Evolutionary conservation across 1,284 basidiomycete genomes (phyloP), one percentile per base, ranked within the genome.

Genomic region (Fomitopsis betulina): DNA sequence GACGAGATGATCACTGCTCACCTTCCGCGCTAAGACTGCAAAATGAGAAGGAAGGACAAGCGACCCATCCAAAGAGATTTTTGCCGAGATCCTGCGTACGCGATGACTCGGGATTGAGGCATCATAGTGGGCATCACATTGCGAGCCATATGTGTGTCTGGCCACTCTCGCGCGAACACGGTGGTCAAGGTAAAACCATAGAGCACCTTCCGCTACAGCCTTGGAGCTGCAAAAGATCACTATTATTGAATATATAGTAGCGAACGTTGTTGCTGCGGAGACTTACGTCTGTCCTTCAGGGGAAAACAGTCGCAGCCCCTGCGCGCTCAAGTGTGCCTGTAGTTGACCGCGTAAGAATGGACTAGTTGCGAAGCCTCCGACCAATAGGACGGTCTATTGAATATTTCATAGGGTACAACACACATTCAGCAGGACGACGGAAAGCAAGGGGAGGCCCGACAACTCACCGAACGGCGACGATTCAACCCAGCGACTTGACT

Each of bases 321-420:
- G 25, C 4, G 23, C 17, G 25, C 17, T 5, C 25, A 27, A 3
- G 9, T 47, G 45, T 17, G 25, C 25, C 25, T 17, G 23, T 2
- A 47, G 15, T 12, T 30, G 21, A 5, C 10, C 45, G 8, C 45
- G 45, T 13, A 47, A 25, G 17, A 47, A 47, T 3, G 45, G 45
- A 15, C 45, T 47, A 2, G 45, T 47, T 4, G 75, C 72, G 42
- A 77, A 78, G 25, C 74, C 72, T 0, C 76, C 76, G 1, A 76
- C 70, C 9, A 77, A 68, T 51, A 77, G 76, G 33, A 74, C 61
- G 2, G 67, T 68, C 77, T 75, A 1, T 59, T 12, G 13, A 3
- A 62, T 3, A 67, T 68, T 76, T 75, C 47, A 33, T 10, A 37
- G 10, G 35, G 5, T 37, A 43, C 7, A 30, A 8, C 0, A 30